Base-by-base conservation (phyloP, 129 eudicot genomes). In the Chrysanthemum makinoi region DNA sequence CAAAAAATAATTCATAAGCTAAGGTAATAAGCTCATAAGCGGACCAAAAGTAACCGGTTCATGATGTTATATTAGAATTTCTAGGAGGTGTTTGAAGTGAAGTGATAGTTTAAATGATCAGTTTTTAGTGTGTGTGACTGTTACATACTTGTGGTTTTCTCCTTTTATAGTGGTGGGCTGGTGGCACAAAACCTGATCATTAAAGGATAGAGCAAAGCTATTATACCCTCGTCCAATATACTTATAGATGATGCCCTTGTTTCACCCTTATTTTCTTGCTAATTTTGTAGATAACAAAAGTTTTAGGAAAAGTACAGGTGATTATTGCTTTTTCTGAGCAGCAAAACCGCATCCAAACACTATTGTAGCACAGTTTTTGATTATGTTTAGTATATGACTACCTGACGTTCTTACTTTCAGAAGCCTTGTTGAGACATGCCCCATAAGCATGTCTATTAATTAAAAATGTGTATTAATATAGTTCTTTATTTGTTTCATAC, bases 401-500 rank as follows among this genome's bases (percentile, higher is more conserved):
- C 46, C 1, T 39, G 46, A 6, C 46, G 9, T 39, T 39, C 10
- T 39, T 39, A 39, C 46, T 39, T 39, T 39, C 46, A 39, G 46
- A 39, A 39, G 9, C 2, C 46, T 39, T 39, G 10, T 39, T 39
- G 46, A 39, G 46, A 39, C 10, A 39, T 3, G 0, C 63, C 63
- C 35, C 63, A 18, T 62, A 62, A 44, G 46, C 6, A 18, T 61
- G 46, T 61, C n/a, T 62, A 16, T 24, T 10, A 28, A 26, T 39
- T 16, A 13, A 22, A 61, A 28, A 26, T 28, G 30, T 28, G 66
- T 2, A 13, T 13, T 4, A 3, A 17, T 52, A 1, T 30, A 6
- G 33, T 13, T 76, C 52, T 57, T 49, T 68, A 76, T 43, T 60
- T 76, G 69, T 72, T 65, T 54, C 55, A 59, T 49, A 51, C 16